Base-by-base conservation (phyloP, 441 rosid species). In the Monsonia emarginata region DNA sequence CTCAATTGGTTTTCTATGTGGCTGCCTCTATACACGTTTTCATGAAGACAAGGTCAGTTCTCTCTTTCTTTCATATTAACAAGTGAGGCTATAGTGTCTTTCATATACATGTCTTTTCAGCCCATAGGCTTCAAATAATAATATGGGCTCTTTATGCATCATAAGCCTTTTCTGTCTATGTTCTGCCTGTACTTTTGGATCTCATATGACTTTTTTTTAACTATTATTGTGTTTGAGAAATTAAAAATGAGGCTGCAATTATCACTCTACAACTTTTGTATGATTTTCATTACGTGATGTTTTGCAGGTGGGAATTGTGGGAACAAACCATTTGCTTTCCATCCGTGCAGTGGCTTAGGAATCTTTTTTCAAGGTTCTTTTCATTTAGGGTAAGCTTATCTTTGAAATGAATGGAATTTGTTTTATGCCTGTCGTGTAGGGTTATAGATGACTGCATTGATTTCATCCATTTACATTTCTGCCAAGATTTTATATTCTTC, bases 1-100 rank as follows among this genome's bases (percentile, higher is more conserved):
- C 96, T 66, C 91, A 86, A 71, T 64, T 81, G 75, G 68, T 78
- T 75, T 91, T 91, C 82, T 87, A 89, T 79, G 82, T 76, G 70
- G 86, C 78, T 58, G 97, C 97, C 24, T 66, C 80, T 42, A 27
- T 83, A 62, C 92, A 89, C 76, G 83, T 82, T 40, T 75, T 84
- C 78, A 28, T 94, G 65, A 88, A 81, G 78, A 80, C 79, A 70
- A 86, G 92, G 99, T 88, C 69, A 48, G 81, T 81, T 63, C 68
- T 48, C 42, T 70, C 54, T 65, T 42, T 74, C 66, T 63, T 54
- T 70, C 68, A 65, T 28, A 28, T 25, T 65, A 24, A 3, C 18
- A 14, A 60, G 30, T 59, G 24, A 58, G 31, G 5, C 27, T 54
- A 25, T 67, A 57, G 61, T 65, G 50, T 61, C 54, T 65, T 65